These are phyloP conservation scores for Vitis hybrid DNA, from an alignment of 177 flowering plant species.

Conservation along the genomic window DNA sequence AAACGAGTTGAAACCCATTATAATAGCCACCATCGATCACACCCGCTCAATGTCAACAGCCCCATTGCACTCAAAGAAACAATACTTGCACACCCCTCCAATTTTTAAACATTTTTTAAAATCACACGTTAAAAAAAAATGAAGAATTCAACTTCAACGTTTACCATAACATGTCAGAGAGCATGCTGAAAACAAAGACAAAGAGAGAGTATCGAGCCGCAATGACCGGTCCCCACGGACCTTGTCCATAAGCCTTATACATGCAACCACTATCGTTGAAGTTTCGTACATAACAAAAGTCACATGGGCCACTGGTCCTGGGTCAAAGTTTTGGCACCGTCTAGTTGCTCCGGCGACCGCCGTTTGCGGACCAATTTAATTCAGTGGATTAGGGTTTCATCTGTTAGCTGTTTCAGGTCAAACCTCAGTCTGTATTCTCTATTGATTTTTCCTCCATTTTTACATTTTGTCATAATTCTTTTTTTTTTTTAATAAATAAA, in stretches of 20 bases:
- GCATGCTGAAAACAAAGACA: not conserved
- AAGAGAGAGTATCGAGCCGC: slow-evolving; percentile 29
- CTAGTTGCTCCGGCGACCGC: slow-evolving; percentile 7
- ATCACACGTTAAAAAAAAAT: not conserved
- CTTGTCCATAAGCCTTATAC: too few species aligned
- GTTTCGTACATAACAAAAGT: slow-evolving; percentile 25
- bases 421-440: not conserved
- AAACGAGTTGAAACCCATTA: too few species aligned
- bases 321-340: slow-evolving; percentile 23
- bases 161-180: slow-evolving; percentile 9
- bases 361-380: not conserved
- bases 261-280: slow-evolving; percentile 21
- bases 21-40: not conserved
- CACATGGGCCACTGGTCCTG: slow-evolving; percentile 12
- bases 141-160: slow-evolving; percentile 59
- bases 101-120: not conserved
- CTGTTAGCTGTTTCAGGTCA: slow-evolving; percentile 7
- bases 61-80: slow-evolving; percentile 21
- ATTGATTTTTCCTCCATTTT: too few species aligned
- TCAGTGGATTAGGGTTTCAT: not conserved
- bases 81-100: not conserved
- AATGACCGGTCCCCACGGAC: slow-evolving; percentile 16
- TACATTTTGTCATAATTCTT: too few species aligned
- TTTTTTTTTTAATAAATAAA: too few species aligned
- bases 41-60: slow-evolving; percentile 31